Evolutionary conservation across 768 basidiomycete genomes (phyloP).

Genomic region (Lentinus tigrinus): DNA sequence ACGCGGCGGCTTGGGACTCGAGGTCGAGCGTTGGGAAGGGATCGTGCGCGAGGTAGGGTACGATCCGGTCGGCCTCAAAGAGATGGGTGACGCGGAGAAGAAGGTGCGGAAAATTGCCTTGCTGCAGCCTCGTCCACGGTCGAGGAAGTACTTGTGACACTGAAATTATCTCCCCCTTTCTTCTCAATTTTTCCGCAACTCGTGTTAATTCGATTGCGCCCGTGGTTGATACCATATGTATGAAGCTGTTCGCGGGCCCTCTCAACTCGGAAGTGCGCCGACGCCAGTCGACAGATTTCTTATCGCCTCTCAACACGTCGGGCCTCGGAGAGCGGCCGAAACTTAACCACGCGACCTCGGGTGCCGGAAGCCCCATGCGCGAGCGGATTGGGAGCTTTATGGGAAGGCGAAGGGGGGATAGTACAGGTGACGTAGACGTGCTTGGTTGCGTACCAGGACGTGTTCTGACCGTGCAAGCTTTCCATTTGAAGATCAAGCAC

Average conservation of each 20-base stretch:
- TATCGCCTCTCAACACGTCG: conserved; percentile 57
- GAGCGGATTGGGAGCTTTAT: conserved; percentile 63
- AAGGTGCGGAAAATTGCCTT: conserved; percentile 56
- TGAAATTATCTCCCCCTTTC: conserved; percentile 6
- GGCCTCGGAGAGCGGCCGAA: conserved; percentile 56
- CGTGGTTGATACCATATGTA: not conserved
- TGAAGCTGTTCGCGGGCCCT: conserved; percentile 75
- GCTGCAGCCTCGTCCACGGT: conserved; percentile 1
- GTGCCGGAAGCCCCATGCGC: conserved; percentile 54
- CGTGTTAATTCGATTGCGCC: conserved; percentile 16
- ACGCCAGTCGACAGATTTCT: conserved; percentile 76
- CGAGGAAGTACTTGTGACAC: not conserved
- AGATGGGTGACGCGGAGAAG: conserved; percentile 81
- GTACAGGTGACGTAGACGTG: conserved; percentile 40
- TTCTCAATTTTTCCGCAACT: conserved; percentile 16
- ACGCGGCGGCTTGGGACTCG: conserved; percentile 71
- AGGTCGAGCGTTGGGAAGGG: conserved; percentile 89
- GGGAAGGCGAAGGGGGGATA: conserved; percentile 59
- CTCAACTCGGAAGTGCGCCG: conserved; percentile 88
- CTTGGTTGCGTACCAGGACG: not conserved
- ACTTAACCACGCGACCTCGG: conserved; percentile 47
- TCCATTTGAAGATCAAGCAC: conserved; percentile 50
- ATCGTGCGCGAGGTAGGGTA: conserved; percentile 74
- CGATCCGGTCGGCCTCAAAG: conserved; percentile 75
- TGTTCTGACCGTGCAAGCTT: conserved; percentile 8